Evolutionary conservation across 768 basidiomycete species (phyloP).

Genomic region (Leucocoprinus leucothites): DNA sequence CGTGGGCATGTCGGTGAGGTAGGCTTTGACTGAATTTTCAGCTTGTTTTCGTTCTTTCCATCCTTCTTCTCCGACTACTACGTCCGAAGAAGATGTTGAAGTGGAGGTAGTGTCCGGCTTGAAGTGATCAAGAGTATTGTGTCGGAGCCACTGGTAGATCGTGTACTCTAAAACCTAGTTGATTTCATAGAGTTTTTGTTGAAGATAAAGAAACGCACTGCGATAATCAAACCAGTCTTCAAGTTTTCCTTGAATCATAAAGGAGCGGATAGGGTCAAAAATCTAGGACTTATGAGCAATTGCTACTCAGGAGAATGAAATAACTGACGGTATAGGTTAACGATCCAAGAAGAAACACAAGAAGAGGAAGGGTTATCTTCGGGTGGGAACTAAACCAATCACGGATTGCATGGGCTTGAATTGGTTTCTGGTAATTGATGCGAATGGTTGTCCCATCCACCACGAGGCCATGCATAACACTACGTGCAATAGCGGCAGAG

Average conservation of each 20-base stretch:
- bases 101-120: slow-evolving; percentile 13
- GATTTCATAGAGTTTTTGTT: background rate
- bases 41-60: slow-evolving; percentile 90
- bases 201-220: slow-evolving; percentile 36
- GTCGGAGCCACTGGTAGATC: slow-evolving; percentile 74
- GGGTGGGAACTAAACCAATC: slow-evolving; percentile 89
- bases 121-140: slow-evolving; percentile 54
- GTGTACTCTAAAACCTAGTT: slow-evolving; percentile 48
- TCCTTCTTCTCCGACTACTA: slow-evolving; percentile 35
- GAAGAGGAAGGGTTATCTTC: slow-evolving; percentile 71
- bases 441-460: slow-evolving; percentile 47
- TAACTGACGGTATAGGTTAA: slow-evolving; percentile 78
- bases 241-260: slow-evolving; percentile 81
- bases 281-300: slow-evolving; percentile 45
- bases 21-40: slow-evolving; percentile 59
- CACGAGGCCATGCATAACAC: slow-evolving; percentile 66
- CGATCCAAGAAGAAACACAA: slow-evolving; percentile 87
- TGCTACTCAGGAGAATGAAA: background rate
- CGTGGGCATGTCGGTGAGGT: slow-evolving; percentile 75
- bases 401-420: slow-evolving; percentile 63
- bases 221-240: slow-evolving; percentile 81
- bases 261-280: slow-evolving; percentile 86
- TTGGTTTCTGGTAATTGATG: slow-evolving; percentile 57
- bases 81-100: slow-evolving; percentile 21
- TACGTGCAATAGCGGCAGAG: slow-evolving; percentile 79